These are phyloP conservation scores for Thalassiosira livingstoniorum DNA, from an alignment of 352 stramenopile species.

Conservation along the genomic window DNA sequence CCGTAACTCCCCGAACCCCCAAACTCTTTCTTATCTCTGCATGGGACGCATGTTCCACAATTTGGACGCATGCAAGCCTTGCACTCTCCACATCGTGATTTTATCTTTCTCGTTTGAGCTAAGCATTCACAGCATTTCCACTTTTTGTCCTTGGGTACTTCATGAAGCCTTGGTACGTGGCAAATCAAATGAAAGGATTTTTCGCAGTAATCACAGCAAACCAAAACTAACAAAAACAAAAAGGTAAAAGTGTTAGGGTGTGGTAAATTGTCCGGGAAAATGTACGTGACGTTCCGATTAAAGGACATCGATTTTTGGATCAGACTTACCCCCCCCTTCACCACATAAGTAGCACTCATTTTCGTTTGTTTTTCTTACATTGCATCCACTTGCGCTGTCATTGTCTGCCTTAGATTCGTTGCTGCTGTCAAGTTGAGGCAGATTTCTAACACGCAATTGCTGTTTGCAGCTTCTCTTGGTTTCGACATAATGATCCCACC, in stretches of 20 bases:
- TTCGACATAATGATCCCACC: too few relatives aligned
- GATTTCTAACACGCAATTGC: too few relatives aligned
- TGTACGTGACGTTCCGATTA: too few relatives aligned
- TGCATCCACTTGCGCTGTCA: too few relatives aligned
- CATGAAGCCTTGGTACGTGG: slow-evolving; percentile 49
- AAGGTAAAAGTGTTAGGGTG: neutral
- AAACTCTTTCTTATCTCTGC: slow-evolving; percentile 49
- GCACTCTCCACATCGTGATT: slow-evolving; percentile 13
- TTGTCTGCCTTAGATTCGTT: too few relatives aligned
- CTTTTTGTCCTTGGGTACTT: slow-evolving; percentile 30
- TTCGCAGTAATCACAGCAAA: slow-evolving; percentile 63
- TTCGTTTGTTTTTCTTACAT: too few relatives aligned
- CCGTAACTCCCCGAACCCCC: slow-evolving; percentile 25
- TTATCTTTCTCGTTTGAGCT: slow-evolving; percentile 11
- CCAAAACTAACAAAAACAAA: slow-evolving; percentile 28
- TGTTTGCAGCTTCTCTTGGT: too few relatives aligned
- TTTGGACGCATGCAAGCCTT: slow-evolving; percentile 32
- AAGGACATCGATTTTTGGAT: neutral
- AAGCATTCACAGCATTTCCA: slow-evolving; percentile 66
- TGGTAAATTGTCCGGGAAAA: neutral
- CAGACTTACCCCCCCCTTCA: slow-evolving; percentile 50
- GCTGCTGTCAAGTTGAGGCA: too few relatives aligned
- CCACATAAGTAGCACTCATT: slow-evolving; percentile 65
- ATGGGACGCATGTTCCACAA: slow-evolving; percentile 43
- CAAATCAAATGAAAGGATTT: slow-evolving; percentile 62